These are phyloP conservation scores for Sphaerulina vaccinii DNA, from an alignment of 2,329 filamentous ascomycete genomes.

Conservation along the genomic window DNA sequence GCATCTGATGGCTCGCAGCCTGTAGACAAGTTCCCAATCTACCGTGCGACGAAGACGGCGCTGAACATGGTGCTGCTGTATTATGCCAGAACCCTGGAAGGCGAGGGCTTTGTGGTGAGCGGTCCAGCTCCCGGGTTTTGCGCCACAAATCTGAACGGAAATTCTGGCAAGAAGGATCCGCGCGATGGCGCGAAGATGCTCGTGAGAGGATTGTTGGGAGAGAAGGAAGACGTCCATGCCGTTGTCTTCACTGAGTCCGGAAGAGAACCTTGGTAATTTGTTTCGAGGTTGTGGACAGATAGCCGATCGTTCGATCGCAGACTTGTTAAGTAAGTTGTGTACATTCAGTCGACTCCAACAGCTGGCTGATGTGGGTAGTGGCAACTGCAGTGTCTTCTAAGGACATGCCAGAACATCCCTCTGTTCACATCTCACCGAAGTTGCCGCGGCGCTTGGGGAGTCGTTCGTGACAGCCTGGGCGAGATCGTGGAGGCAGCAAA, in stretches of 20 bases:
- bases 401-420: too few relatives aligned
- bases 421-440: too few relatives aligned
- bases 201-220: conserved; percentile 22
- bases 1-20: neutral
- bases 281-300: too few relatives aligned
- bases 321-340: too few relatives aligned
- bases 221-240: conserved; percentile 31
- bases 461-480: too few relatives aligned
- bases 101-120: conserved; percentile 31
- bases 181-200: conserved; percentile 33
- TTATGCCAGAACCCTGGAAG: conserved; percentile 24
- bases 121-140: conserved; percentile 26
- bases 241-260: neutral
- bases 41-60: conserved; percentile 31
- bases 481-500: too few relatives aligned
- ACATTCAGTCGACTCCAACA: too few relatives aligned
- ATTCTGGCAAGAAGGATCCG: conserved; percentile 30
- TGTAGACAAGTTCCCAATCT: conserved; percentile 23
- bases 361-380: too few relatives aligned
- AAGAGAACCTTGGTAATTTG: neutral
- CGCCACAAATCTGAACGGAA: conserved; percentile 31
- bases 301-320: too few relatives aligned
- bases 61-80: conserved; percentile 33
- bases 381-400: too few relatives aligned
- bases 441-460: too few relatives aligned